phyloP scores from a whole-genome alignment of 192 early-diverging fungal genomes.

The Martensiomyces pterosporus region DNA sequence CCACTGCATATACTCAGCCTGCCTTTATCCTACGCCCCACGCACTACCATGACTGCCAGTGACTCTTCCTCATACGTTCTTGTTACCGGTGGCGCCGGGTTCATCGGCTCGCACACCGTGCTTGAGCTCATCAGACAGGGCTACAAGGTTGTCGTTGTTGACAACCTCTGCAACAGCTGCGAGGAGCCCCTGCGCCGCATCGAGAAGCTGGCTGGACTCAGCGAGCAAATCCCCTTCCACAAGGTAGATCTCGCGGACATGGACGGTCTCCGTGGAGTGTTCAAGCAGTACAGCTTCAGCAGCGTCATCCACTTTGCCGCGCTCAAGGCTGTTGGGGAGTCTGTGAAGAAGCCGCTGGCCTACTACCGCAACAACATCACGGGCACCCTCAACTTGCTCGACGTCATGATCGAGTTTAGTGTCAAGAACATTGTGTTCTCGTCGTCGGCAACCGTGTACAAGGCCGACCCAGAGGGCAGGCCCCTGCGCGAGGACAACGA shows the following conservation, averaged over 20 bases:
- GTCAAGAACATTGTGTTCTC: conserved; percentile 93
- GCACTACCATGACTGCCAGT: conserved; percentile 21
- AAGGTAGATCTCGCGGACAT: conserved; percentile 75
- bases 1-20: too few relatives aligned
- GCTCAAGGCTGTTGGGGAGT: conserved; percentile 84
- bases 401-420: conserved; percentile 75
- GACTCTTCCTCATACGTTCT: conserved; percentile 32
- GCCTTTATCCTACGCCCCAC: too few relatives aligned
- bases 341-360: conserved; percentile 67
- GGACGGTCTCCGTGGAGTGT: conserved; percentile 62
- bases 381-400: conserved; percentile 80
- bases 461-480: conserved; percentile 52
- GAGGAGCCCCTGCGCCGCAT: conserved; percentile 68
- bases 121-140: conserved; percentile 69
- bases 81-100: conserved; percentile 78
- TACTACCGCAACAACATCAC: conserved; percentile 95
- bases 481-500: conserved; percentile 55
- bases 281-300: conserved; percentile 61
- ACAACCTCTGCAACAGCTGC: conserved; percentile 84
- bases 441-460: conserved; percentile 90
- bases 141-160: conserved; percentile 85
- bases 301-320: conserved; percentile 87
- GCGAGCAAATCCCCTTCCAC: conserved; percentile 59
- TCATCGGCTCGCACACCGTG: conserved; percentile 93
- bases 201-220: conserved; percentile 55